Base-by-base conservation (phyloP, 2,329 filamentous ascomycete species). In the Aspergillus udagawae region DNA sequence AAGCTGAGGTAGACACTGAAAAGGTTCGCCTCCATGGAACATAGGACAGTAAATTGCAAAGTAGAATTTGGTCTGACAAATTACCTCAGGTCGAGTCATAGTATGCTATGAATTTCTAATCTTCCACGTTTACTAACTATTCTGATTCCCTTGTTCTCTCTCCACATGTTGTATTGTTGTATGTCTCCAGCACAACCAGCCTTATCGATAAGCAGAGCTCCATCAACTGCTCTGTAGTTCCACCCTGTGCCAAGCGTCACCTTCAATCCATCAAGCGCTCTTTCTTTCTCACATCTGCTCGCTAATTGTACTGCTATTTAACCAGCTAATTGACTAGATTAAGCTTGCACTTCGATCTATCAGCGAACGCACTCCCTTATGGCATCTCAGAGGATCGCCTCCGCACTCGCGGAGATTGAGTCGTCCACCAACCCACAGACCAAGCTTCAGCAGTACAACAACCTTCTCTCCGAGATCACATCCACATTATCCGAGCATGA, bases 391-490 rank as follows among this genome's bases (percentile, higher is more conserved):
- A 74, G 80, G 61, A 75, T 85, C 56, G 70, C 71, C 25, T 73
- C 76, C 51, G 77, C 79, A 52, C 71, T 86, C 12, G 71, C 79
- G 59, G 71, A 75, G 49, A 79, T 85, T 45, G 80, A 83, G 59
- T 75, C 79, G 3, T 73, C 79, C 5, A 68, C 76, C 32, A 74
- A 76, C 38, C 72, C 79, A 53, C 71, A 75, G 60, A 77, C 79
- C 67, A 85, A 84, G 69, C 73, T 82, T 45, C 73, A 82, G 25
- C 79, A 76, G 47, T 87, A 87, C 77, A 81, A 78, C 56, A 73
- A 80, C 21, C 76, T 86, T n/a, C 81, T 88, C 60, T 73, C 79
- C 61, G 75, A 80, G 51, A 83, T 86, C 69, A 76, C 83, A 52
- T 70, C 77, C 12, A 77, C 77, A 56, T 67, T 72, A 10, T 71